Percentiles rank a stretch among this genome's conserved stretches.
Evolutionary conservation across 345 rosid species (phyloP).

Genomic region (Populus ilicifolia): DNA sequence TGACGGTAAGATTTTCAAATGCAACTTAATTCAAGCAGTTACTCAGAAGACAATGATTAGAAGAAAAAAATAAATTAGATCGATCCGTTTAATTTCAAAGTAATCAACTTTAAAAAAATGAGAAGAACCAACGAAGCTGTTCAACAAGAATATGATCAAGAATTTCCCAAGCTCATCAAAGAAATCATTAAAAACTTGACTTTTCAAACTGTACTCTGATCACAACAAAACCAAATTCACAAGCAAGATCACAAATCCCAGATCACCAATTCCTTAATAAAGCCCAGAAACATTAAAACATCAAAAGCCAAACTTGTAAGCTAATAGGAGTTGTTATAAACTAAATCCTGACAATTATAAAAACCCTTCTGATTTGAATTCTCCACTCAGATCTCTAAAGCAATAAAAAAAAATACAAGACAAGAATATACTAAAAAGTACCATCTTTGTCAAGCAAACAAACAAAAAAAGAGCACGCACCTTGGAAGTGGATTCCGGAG

Average conservation of each 20-base stretch:
- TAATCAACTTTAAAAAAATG: background rate
- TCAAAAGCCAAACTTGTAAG: background rate
- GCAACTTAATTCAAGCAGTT: background rate
- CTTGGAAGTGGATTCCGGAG: slow-evolving; percentile 6
- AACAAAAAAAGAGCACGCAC: slow-evolving; percentile 5
- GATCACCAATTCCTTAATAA: background rate
- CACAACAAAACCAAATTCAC: background rate
- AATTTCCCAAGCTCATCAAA: background rate
- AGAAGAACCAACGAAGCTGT: background rate
- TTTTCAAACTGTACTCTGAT: background rate
- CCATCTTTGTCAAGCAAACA: background rate
- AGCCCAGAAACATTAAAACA: background rate
- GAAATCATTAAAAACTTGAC: background rate
- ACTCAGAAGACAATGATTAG: background rate
- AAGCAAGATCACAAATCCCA: slow-evolving; percentile 8
- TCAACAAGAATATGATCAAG: background rate
- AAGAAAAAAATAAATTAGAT: background rate
- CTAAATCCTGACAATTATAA: background rate
- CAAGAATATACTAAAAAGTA: background rate
- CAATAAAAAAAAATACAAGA: background rate
- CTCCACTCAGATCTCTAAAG: background rate
- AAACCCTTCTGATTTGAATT: background rate
- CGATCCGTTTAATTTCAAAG: background rate
- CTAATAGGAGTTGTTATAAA: background rate
- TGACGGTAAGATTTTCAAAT: background rate